phyloP scores from a whole-genome alignment of 305 asterid genomes.

The Solanum hybrid region DNA sequence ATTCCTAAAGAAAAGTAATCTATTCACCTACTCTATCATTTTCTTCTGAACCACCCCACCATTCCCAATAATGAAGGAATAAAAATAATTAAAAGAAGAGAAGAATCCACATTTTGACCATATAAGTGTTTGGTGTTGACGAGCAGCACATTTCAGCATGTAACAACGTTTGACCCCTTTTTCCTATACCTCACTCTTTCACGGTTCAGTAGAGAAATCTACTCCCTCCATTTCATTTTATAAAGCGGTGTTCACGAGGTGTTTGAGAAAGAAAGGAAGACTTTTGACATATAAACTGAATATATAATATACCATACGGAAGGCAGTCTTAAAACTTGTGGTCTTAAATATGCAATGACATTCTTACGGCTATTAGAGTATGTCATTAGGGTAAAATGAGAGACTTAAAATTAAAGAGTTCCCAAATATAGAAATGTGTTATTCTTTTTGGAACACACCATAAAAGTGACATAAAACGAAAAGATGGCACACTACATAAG shows the following conservation, averaged over 20 bases:
- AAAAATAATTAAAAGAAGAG: neutral
- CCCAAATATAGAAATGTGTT: neutral
- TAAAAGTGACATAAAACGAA: neutral
- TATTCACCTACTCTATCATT: neutral
- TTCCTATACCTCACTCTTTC: neutral
- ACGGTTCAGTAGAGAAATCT: neutral
- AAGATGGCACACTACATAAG: neutral
- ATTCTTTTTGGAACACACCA: neutral
- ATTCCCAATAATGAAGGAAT: neutral
- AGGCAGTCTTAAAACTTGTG: neutral
- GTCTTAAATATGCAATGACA: neutral
- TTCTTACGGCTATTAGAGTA: neutral
- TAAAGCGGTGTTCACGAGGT: neutral
- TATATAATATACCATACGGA: neutral
- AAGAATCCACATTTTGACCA: neutral
- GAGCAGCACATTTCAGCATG: neutral
- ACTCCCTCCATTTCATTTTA: neutral
- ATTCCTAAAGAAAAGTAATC: neutral
- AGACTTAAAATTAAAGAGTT: neutral
- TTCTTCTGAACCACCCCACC: neutral
- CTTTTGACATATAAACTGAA: neutral
- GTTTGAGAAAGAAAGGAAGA: neutral
- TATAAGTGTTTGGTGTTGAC: neutral
- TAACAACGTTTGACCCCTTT: neutral
- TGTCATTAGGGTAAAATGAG: neutral